A percentile compares a stretch with the other conserved stretches of the same genome.
Conservation (phyloP, 176 grass and related monocot species). For the Pharus latifolius region DNA sequence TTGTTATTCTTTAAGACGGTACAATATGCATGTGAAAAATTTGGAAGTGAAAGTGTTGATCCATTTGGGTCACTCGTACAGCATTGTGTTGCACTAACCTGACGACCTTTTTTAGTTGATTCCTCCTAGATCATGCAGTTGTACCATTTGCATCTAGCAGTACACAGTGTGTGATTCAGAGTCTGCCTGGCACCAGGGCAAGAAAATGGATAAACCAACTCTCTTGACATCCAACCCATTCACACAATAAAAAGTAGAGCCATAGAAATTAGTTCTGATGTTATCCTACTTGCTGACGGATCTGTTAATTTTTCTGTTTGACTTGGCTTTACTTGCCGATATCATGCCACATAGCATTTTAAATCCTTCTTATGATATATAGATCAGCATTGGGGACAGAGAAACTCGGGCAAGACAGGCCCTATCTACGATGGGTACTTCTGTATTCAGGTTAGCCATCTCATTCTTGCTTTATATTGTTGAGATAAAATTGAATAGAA, state of each 20-base stretch:
- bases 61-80: background rate
- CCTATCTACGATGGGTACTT: slow-evolving; percentile 88
- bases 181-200: background rate
- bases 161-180: background rate
- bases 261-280: background rate
- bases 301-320: background rate
- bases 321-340: background rate
- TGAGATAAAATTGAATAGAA: background rate
- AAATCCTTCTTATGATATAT: slow-evolving; percentile 19
- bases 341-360: background rate
- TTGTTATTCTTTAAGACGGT: background rate
- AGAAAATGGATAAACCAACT: background rate
- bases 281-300: background rate
- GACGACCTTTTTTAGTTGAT: background rate
- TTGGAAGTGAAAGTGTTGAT: background rate
- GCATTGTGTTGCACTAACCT: background rate
- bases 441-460: slow-evolving; percentile 83
- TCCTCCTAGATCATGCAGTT: background rate
- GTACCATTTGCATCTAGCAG: background rate
- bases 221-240: background rate
- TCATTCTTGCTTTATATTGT: background rate
- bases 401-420: slow-evolving; percentile 54
- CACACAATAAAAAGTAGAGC: background rate
- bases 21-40: background rate
- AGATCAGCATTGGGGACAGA: slow-evolving; percentile 67